Percentiles rank a stretch among this genome's conserved stretches.
phyloP scores from a whole-genome alignment of 2,329 filamentous ascomycete genomes.

The Penicillium hesseltinei region DNA sequence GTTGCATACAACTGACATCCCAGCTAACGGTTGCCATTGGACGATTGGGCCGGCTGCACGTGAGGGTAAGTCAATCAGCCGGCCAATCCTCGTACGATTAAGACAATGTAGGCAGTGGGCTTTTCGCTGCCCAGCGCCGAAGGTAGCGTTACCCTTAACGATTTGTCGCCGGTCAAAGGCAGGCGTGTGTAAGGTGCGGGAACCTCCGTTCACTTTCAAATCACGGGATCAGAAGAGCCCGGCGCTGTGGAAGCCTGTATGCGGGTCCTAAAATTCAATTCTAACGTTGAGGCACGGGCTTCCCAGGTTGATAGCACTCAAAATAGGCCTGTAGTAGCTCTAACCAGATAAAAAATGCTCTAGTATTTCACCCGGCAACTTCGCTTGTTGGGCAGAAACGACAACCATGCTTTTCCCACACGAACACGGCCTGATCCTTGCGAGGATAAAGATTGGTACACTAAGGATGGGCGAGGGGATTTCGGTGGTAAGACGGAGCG shows the following conservation, averaged over 20 bases:
- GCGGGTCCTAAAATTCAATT: constrained; percentile 41
- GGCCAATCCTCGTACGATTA: constrained; percentile 28
- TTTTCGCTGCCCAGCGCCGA: constrained; percentile 28
- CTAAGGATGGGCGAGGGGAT: constrained; percentile 19
- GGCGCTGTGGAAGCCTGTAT: constrained; percentile 36
- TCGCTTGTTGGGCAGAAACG: constrained; percentile 25
- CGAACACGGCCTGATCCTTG: constrained; percentile 27
- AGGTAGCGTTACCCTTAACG: constrained; percentile 21
- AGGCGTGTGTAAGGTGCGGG: constrained; percentile 34
- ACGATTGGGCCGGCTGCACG: constrained; percentile 19
- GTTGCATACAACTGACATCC: constrained; percentile 31
- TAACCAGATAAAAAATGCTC: constrained; percentile 1
- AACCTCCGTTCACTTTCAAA: constrained; percentile 34
- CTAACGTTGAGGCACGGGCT: constrained; percentile 34
- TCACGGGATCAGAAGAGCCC: constrained; percentile 43
- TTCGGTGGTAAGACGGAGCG: constrained; percentile 26
- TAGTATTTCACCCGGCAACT: constrained; percentile 10
- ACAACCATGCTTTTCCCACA: constrained; percentile 17
- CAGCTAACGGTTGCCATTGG: constrained; percentile 27
- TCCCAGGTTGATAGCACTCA: constrained; percentile 5
- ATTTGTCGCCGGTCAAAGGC: constrained; percentile 35
- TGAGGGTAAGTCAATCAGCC: constrained; percentile 21
- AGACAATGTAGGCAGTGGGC: constrained; percentile 18
- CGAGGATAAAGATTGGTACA: constrained; percentile 25
- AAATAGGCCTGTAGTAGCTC: constrained; percentile 8